A percentile compares a stretch with the other conserved stretches of the same genome.
Conservation (phyloP, 495 filamentous ascomycete species). For the Hypoxylon cercidicola region DNA sequence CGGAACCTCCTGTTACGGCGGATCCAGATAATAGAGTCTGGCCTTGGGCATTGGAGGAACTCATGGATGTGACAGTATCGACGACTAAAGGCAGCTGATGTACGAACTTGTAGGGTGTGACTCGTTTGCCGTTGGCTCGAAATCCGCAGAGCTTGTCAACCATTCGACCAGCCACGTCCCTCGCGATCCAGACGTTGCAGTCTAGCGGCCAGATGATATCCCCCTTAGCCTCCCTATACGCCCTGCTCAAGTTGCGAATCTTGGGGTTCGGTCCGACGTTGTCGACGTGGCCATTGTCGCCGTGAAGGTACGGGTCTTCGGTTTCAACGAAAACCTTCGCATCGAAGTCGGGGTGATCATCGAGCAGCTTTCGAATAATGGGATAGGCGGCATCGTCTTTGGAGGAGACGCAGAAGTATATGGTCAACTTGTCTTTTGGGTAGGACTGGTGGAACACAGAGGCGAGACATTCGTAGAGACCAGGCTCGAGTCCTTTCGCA, state of each 20-base stretch:
- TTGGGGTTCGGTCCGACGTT: conserved; percentile 95
- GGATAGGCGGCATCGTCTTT: conserved; percentile 82
- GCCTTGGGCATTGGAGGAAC: conserved; percentile 50
- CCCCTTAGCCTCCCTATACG: conserved; percentile 91
- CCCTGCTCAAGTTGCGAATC: conserved; percentile 95
- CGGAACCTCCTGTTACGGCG: conserved; percentile 40
- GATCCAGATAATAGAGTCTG: conserved; percentile 56
- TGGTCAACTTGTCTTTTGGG: conserved; percentile 77
- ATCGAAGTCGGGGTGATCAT: conserved; percentile 78
- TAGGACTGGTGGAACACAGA: conserved; percentile 88
- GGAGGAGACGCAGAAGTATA: conserved; percentile 84
- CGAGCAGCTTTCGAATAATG: conserved; percentile 73
- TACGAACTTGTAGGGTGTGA: conserved; percentile 86
- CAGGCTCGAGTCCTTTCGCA: conserved; percentile 89
- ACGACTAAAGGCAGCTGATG: conserved; percentile 92
- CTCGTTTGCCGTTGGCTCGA: conserved; percentile 47
- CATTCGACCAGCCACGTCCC: conserved; percentile 82
- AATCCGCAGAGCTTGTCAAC: conserved; percentile 85
- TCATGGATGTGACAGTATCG: conserved; percentile 65
- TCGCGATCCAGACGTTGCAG: conserved; percentile 94
- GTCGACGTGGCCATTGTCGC: conserved; percentile 58
- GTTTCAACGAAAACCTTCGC: conserved; percentile 83
- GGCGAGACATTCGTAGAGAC: conserved; percentile 92
- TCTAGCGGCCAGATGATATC: conserved; percentile 96
- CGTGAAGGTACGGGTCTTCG: conserved; percentile 80